Percentiles rank a stretch among this genome's conserved stretches.
phyloP scores from a whole-genome alignment of 768 basidiomycete species.

The Symmetrospora coprosmae region DNA sequence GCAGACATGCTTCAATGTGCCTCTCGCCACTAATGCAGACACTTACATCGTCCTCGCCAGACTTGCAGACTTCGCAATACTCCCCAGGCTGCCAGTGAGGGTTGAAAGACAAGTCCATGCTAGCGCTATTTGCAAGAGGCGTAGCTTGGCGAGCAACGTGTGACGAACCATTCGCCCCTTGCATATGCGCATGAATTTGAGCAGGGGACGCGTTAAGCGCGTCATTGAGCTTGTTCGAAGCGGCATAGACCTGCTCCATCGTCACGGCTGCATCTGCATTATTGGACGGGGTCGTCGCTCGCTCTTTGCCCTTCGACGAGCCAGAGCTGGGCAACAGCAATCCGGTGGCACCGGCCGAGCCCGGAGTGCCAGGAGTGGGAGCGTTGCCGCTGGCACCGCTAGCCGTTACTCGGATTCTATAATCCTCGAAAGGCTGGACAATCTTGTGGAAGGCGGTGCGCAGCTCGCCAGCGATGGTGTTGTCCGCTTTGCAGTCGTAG shows the following conservation, averaged over 20 bases:
- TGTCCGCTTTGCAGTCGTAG: slow-evolving; percentile 62
- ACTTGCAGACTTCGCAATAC: slow-evolving; percentile 84
- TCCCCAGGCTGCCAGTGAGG: slow-evolving; percentile 17
- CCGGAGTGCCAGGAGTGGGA: background rate
- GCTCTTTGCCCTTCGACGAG: background rate
- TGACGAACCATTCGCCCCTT: background rate
- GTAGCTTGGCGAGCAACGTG: too few relatives aligned
- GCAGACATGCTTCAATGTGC: too few relatives aligned
- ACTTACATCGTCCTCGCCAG: slow-evolving; percentile 62
- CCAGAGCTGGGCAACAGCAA: background rate
- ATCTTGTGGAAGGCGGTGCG: slow-evolving; percentile 79
- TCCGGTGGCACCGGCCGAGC: background rate
- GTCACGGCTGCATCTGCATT: slow-evolving; percentile 7
- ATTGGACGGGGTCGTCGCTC: too few relatives aligned
- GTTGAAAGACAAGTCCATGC: background rate
- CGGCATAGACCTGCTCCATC: slow-evolving; percentile 25
- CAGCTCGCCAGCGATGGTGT: slow-evolving; percentile 59
- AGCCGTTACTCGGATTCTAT: slow-evolving; percentile 35
- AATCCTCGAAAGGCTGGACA: slow-evolving; percentile 90
- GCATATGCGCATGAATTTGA: too few relatives aligned
- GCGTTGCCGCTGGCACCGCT: background rate
- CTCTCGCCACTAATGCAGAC: too few relatives aligned
- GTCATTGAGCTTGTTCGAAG: slow-evolving; percentile 32
- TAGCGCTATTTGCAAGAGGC: too few relatives aligned
- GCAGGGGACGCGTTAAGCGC: slow-evolving; percentile 20